A percentile compares a stretch with the other conserved stretches of the same genome.
Conservation (phyloP, 352 stramenopile species). For the Phytopythium oedochilum region DNA sequence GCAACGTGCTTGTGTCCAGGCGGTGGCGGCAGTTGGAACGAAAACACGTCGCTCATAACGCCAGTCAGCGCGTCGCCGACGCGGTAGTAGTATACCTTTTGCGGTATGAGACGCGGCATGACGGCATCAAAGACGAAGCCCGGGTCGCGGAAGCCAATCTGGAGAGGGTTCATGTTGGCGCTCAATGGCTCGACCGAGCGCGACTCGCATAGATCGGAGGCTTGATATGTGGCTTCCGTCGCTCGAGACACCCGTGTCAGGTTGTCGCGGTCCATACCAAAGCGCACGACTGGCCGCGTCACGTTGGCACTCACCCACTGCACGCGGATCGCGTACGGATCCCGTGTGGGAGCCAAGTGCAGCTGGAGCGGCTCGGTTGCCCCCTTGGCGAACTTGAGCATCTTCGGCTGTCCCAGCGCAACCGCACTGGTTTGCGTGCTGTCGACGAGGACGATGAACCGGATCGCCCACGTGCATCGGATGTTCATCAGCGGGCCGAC, state of each 20-base stretch:
- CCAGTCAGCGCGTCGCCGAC: constrained; percentile 21
- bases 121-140: constrained; percentile 40
- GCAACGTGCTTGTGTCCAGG: constrained; percentile 12
- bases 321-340: constrained; percentile 38
- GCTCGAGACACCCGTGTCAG: constrained; percentile 10
- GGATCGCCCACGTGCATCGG: constrained; percentile 37
- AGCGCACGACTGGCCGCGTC: constrained; percentile 29
- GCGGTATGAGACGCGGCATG: constrained; percentile 24
- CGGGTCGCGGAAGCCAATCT: constrained; percentile 16
- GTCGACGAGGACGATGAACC: constrained; percentile 17
- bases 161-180: neutral
- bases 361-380: constrained; percentile 37
- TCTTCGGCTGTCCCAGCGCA: constrained; percentile 21
- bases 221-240: constrained; percentile 22
- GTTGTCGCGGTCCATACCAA: constrained; percentile 17
- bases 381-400: constrained; percentile 29
- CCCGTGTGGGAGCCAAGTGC: constrained; percentile 29
- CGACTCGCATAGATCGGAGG: constrained; percentile 25
- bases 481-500: constrained; percentile 45
- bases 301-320: constrained; percentile 47
- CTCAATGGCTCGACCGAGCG: neutral
- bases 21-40: constrained; percentile 24
- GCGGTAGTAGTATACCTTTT: constrained; percentile 30
- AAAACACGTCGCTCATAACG: constrained; percentile 19
- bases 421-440: constrained; percentile 10